These are phyloP conservation scores for Lasiodiplodia sp. DNA, from an alignment of 2,329 filamentous ascomycete genomes.

Conservation along the genomic window DNA sequence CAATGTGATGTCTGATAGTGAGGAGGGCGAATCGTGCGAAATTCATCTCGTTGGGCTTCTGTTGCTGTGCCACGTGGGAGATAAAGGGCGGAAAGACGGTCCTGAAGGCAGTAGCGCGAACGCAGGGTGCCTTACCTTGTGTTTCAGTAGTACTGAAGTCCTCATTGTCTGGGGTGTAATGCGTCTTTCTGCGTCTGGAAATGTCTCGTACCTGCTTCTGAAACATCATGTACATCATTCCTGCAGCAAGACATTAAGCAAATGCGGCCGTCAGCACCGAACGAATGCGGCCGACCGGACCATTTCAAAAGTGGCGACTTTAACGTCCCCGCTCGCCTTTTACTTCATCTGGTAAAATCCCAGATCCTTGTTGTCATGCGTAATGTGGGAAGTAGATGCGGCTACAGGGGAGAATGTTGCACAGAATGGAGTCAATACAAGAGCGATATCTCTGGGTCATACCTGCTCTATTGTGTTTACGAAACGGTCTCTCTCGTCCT, in stretches of 20 bases:
- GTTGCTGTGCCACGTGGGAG: no score
- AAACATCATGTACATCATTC: constrained; percentile 9
- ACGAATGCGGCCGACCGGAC: background rate
- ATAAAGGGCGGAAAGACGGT: no score
- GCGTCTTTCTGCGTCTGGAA: background rate
- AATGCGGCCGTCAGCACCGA: background rate
- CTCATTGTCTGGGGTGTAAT: background rate
- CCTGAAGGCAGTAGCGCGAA: background rate
- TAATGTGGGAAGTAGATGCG: background rate
- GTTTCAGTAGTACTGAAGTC: background rate
- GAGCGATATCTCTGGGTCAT: background rate
- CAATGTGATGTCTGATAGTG: no score
- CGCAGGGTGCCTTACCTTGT: background rate
- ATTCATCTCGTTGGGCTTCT: no score
- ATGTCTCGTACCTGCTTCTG: constrained; percentile 6
- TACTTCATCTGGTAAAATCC: background rate
- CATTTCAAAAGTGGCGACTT: background rate
- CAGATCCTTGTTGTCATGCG: background rate
- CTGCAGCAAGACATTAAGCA: background rate
- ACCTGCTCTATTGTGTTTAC: background rate
- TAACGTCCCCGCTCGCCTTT: background rate
- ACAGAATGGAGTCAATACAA: background rate
- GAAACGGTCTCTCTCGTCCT: background rate
- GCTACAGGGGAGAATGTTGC: background rate
- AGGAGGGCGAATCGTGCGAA: no score